These are phyloP conservation scores for Leptographium lundbergii DNA, from an alignment of 2,329 filamentous ascomycete genomes.

Conservation along the genomic window DNA sequence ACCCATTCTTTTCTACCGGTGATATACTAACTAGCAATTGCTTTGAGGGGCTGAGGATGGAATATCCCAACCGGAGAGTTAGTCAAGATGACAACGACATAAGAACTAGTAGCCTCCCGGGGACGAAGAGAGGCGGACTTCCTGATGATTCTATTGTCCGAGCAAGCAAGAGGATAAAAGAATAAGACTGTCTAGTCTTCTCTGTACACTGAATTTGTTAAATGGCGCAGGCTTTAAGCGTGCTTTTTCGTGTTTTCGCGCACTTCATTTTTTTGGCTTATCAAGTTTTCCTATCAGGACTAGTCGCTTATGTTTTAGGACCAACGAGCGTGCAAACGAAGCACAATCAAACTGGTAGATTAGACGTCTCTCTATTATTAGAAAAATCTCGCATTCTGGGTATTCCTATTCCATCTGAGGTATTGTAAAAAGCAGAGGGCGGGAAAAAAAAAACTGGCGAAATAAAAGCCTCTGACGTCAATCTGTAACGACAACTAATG, in stretches of 20 bases:
- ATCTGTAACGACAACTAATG: background rate
- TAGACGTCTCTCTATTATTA: background rate
- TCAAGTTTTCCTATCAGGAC: too few species aligned
- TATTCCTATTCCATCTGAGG: slow-evolving; percentile 8
- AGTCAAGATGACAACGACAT: slow-evolving; percentile 96
- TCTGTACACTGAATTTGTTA: background rate
- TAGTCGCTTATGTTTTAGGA: background rate
- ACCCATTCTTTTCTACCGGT: slow-evolving; percentile 73
- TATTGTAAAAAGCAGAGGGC: background rate
- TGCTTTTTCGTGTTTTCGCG: background rate
- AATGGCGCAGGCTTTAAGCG: too few species aligned
- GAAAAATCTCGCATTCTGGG: slow-evolving; percentile 6
- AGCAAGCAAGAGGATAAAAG: slow-evolving; percentile 50
- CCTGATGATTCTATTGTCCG: slow-evolving; percentile 66
- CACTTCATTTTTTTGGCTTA: background rate
- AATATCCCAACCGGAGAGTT: slow-evolving; percentile 82
- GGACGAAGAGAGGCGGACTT: slow-evolving; percentile 77
- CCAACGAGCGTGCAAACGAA: background rate
- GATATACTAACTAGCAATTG: slow-evolving; percentile 68
- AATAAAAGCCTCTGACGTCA: background rate
- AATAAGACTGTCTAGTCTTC: slow-evolving; percentile 16
- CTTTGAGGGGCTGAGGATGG: slow-evolving; percentile 77
- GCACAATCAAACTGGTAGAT: background rate
- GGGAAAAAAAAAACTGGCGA: background rate
- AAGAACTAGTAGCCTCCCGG: slow-evolving; percentile 74